These are phyloP conservation scores for Picocystis sp. DNA, from an alignment of 163 green algal genomes.

Conservation along the genomic window DNA sequence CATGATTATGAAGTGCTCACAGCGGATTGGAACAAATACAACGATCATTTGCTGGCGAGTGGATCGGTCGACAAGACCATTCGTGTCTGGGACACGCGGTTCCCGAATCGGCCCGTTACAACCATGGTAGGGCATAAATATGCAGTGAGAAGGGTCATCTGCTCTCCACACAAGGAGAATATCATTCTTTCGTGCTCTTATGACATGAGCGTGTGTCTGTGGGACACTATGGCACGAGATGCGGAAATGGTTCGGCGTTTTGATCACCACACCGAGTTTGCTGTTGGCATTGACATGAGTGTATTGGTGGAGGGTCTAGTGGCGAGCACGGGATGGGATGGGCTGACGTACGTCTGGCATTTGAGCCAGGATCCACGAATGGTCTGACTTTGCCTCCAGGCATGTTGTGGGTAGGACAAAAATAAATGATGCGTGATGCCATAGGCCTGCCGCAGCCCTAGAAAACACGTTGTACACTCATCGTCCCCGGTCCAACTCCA, in stretches of 20 bases:
- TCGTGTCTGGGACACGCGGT: slow-evolving; percentile 32
- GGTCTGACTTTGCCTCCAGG: no score
- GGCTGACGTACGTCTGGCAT: slow-evolving; percentile 43
- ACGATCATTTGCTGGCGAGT: slow-evolving; percentile 30
- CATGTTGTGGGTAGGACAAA: no score
- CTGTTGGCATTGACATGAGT: slow-evolving; percentile 77
- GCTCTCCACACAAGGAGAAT: slow-evolving; percentile 58
- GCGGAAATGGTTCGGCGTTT: slow-evolving; percentile 47
- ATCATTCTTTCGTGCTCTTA: slow-evolving; percentile 49
- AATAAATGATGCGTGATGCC: no score
- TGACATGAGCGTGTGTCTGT: slow-evolving; percentile 90
- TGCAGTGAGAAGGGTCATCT: slow-evolving; percentile 73
- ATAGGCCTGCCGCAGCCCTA: no score
- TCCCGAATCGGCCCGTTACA: slow-evolving; percentile 10
- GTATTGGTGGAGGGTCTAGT: slow-evolving; percentile 61
- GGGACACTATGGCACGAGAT: slow-evolving; percentile 47
- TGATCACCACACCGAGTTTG: slow-evolving; percentile 94
- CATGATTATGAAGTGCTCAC: slow-evolving; percentile 51
- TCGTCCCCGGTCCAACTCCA: no score
- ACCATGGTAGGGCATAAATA: slow-evolving; percentile 43
- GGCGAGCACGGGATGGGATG: slow-evolving; percentile 75
- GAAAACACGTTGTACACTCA: no score
- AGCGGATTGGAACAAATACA: slow-evolving; percentile 67
- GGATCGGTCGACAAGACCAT: slow-evolving; percentile 88
- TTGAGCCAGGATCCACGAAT: slow-evolving; percentile 1